Evolutionary conservation across 2,329 filamentous ascomycete genomes (phyloP).

Genomic region (Trichoderma sp.): DNA sequence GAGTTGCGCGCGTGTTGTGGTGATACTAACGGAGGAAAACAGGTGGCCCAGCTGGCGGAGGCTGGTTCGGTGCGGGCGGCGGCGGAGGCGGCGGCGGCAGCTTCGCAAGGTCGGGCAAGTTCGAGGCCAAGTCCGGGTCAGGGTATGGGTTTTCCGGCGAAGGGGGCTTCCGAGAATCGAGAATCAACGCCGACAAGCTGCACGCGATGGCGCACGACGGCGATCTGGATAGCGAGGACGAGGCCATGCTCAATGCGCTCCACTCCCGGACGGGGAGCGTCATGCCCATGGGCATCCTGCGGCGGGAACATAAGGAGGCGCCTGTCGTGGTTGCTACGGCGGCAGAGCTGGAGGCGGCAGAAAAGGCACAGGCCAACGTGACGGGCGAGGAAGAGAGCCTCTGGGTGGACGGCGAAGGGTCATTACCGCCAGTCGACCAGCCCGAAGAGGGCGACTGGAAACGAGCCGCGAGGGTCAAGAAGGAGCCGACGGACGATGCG

Average conservation of each 20-base stretch:
- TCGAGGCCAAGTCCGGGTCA: conserved; percentile 45
- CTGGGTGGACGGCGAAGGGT: conserved; percentile 46
- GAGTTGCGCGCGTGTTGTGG: not conserved
- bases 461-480: conserved; percentile 49
- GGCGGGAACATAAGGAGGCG: conserved; percentile 57
- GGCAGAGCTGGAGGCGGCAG: conserved; percentile 59
- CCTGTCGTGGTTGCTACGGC: conserved; percentile 58
- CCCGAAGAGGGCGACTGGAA: conserved; percentile 50
- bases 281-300: conserved; percentile 60
- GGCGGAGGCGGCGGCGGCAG: conserved; percentile 38
- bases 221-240: conserved; percentile 51
- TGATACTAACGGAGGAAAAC: conserved; percentile 20
- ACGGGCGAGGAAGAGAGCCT: conserved; percentile 49
- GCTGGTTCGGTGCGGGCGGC: conserved; percentile 39
- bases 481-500: conserved; percentile 46
- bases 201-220: conserved; percentile 48
- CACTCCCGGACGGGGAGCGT: conserved; percentile 39
- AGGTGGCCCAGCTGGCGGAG: conserved; percentile 34
- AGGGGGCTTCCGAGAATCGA: conserved; percentile 44
- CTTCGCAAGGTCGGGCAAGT: conserved; percentile 37
- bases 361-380: conserved; percentile 41
- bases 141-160: conserved; percentile 45
- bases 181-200: conserved; percentile 61
- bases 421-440: conserved; percentile 36
- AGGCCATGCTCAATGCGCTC: conserved; percentile 46